phyloP scores from a whole-genome alignment of 2,329 filamentous ascomycete genomes.

The Gaeumannomyces tritici region DNA sequence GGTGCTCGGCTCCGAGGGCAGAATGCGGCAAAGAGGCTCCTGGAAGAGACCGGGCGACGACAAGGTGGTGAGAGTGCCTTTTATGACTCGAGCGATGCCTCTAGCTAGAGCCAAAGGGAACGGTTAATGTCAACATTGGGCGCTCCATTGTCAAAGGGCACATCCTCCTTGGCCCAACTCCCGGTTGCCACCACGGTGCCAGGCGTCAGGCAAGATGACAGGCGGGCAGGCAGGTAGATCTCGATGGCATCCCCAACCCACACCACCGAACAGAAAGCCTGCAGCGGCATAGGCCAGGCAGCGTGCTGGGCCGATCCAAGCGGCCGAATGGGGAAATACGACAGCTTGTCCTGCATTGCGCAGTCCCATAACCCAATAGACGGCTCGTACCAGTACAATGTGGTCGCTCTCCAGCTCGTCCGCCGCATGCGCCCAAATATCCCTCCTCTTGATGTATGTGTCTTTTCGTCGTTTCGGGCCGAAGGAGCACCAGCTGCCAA shows the following conservation, averaged over 20 bases:
- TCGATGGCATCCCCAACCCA: neutral
- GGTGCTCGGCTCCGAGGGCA: neutral
- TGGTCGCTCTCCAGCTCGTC: neutral
- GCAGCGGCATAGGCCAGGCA: neutral
- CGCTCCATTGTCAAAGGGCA: neutral
- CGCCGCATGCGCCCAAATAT: neutral
- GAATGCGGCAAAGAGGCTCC: neutral
- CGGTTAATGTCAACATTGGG: neutral
- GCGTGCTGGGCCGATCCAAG: neutral
- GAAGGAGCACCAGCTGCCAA: neutral
- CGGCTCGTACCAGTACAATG: neutral
- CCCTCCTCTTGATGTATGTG: neutral
- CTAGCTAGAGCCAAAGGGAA: neutral
- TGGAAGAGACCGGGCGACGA: neutral
- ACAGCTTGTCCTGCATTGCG: neutral
- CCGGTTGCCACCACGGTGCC: too few species aligned
- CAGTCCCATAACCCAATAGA: neutral
- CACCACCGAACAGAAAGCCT: neutral
- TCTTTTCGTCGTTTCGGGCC: neutral
- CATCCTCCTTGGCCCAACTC: neutral
- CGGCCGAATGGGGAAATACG: neutral
- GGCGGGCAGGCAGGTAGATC: neutral
- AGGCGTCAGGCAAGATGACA: neutral
- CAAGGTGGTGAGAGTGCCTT: neutral
- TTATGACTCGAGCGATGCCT: neutral